These are phyloP conservation scores for Apiospora saccharicola DNA, from an alignment of 2,329 filamentous ascomycete genomes.

Conservation along the genomic window DNA sequence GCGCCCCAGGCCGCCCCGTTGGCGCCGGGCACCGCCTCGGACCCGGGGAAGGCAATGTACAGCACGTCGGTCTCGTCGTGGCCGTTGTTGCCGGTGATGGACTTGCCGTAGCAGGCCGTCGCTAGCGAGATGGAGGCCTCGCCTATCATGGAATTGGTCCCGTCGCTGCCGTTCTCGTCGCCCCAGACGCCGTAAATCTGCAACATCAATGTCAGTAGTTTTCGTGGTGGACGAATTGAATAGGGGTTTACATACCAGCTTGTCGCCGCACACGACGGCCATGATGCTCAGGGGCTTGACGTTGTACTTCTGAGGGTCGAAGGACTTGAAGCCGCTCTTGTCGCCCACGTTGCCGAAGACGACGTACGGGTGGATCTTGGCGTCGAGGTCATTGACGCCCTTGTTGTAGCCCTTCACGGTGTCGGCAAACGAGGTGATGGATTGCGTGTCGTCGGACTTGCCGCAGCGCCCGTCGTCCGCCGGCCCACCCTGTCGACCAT, in stretches of 20 bases:
- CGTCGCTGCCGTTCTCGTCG: constrained; percentile 65
- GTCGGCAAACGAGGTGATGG: constrained; percentile 51
- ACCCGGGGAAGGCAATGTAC: constrained; percentile 66
- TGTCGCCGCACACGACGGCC: constrained; percentile 57
- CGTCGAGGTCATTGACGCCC: constrained; percentile 50
- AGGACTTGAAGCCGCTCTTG: constrained; percentile 41
- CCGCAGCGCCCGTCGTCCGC: constrained; percentile 7
- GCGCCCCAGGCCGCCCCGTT: constrained; percentile 63
- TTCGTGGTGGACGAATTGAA: too few species aligned
- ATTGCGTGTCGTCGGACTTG: constrained; percentile 39
- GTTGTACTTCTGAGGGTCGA: constrained; percentile 46
- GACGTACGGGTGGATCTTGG: constrained; percentile 57
- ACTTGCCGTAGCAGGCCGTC: constrained; percentile 61
- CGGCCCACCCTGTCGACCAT: neutral
- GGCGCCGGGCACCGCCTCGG: constrained; percentile 62
- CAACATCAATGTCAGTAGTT: neutral
- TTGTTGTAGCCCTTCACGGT: constrained; percentile 42
- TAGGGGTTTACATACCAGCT: constrained; percentile 45
- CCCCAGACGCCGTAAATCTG: constrained; percentile 69
- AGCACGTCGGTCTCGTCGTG: constrained; percentile 65
- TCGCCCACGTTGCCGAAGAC: constrained; percentile 56
- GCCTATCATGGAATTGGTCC: constrained; percentile 55
- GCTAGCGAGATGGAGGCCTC: constrained; percentile 66
- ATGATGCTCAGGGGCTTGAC: constrained; percentile 58
- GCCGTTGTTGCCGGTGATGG: constrained; percentile 62